Evolutionary conservation across 2,329 filamentous ascomycete species (phyloP), one percentile per base, ranked within the genome.

Genomic region (Dryadomyces quercivorus): DNA sequence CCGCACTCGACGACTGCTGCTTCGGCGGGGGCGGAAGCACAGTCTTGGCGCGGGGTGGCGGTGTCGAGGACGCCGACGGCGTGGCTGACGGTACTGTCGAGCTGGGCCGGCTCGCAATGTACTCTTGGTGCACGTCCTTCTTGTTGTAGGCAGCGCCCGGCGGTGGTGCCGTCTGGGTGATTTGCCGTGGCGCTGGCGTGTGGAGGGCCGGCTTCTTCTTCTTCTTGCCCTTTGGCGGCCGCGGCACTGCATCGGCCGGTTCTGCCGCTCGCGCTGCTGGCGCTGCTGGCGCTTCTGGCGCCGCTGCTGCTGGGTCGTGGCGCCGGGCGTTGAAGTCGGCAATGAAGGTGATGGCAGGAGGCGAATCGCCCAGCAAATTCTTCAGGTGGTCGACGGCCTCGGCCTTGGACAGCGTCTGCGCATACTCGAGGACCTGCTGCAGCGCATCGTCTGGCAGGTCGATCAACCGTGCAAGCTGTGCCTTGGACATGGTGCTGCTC

Each of bases 391-490:
- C 84, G 51, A 82, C 89, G 15, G 88, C 87, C 59, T 85, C 86
- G 52, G 82, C 71, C 64, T 86, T 90, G 20, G 89, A 82, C 9
- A 97, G 76, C 0, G 83, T 85, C 40, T 81, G 74, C 2, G 88
- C 83, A 67, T 96, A 96, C 50, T 88, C 82, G 60, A 97, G 75
- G 46, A 96, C 79, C 65, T 97, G 88, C 64, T 83, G 81, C 36
- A 97, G 75, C 44, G 92, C 90, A 13, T 87, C 83, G 40, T 95
- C 83, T 40, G 95, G 90, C 12, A 97, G 75, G 8, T 90, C 89
- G 1, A 98, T 77, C 16, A 98, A 76, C 64, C 82, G 82, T 22
- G 84, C 82, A 8, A 98, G 80, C 65, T 90, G 88, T 50, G 85
- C 66, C 47, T 74, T 64, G 20, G 78, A 80, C 78, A 82, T 82